Evolutionary conservation across 108 stramenopile genomes (phyloP).

Genomic region (Schizochytrium sp.): DNA sequence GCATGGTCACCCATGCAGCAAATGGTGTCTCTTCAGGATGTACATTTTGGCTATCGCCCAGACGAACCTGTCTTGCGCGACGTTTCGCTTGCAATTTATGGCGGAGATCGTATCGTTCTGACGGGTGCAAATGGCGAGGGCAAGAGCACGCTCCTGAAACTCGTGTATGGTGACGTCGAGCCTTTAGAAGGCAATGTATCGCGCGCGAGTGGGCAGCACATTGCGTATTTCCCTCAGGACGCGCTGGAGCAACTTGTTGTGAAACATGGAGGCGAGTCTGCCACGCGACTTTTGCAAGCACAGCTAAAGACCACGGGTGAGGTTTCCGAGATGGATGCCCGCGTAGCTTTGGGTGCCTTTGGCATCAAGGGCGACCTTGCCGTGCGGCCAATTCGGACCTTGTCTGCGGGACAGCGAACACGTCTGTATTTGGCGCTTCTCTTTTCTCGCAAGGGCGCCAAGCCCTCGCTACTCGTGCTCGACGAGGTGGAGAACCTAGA

Average conservation of each 20-base stretch:
- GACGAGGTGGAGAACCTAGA: constrained; percentile 12
- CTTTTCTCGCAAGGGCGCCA: neutral
- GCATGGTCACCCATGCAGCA: constrained; percentile 2
- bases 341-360: neutral
- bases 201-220: neutral
- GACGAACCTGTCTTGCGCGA: constrained; percentile 29
- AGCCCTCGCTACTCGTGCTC: neutral
- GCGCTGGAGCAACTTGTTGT: neutral
- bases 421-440: neutral
- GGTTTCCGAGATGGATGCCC: neutral
- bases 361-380: neutral
- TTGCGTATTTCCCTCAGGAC: neutral
- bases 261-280: neutral
- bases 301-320: neutral
- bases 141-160: constrained; percentile 45
- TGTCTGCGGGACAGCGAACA: neutral
- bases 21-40: constrained; percentile 35
- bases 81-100: constrained; percentile 35
- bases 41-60: constrained; percentile 32
- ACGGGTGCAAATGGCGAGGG: constrained; percentile 52
- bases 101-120: constrained; percentile 45
- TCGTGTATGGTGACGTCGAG: constrained; percentile 38
- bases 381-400: neutral
- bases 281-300: neutral
- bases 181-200: neutral